Conservation (phyloP, 1,284 basidiomycete genomes). For the Baeospora myosura region DNA sequence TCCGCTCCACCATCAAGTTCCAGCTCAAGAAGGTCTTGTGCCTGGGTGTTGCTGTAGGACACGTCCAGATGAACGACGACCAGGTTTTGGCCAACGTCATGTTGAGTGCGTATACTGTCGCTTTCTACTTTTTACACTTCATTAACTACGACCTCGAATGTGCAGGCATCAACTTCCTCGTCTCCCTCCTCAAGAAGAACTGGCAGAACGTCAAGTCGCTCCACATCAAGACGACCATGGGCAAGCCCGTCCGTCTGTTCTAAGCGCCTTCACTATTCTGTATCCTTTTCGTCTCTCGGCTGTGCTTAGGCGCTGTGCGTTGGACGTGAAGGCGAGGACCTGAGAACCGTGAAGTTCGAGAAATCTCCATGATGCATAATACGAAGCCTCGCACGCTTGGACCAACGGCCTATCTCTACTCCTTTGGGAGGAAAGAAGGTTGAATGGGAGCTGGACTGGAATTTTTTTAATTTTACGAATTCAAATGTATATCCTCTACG, state of each 20-base stretch:
- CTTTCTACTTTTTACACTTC: conserved; percentile 9
- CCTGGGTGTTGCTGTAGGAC: conserved; percentile 96
- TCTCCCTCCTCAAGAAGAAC: conserved; percentile 99
- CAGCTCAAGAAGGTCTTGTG: conserved; percentile 99
- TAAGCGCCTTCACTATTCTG: conserved; percentile 38
- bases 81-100: conserved; percentile 96
- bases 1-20: conserved; percentile 99
- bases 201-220: conserved; percentile 99
- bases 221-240: conserved; percentile 99
- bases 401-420: conserved; percentile 89
- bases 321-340: conserved; percentile 13
- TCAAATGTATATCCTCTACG: neutral
- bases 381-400: conserved; percentile 88
- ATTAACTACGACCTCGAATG: conserved; percentile 1
- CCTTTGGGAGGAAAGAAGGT: conserved; percentile 52
- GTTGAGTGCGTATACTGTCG: conserved; percentile 58
- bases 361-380: conserved; percentile 81
- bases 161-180: conserved; percentile 97
- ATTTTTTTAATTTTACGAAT: neutral
- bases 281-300: conserved; percentile 6
- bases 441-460: conserved; percentile 80
- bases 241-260: conserved; percentile 93
- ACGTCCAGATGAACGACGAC: conserved; percentile 97
- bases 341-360: conserved; percentile 28
- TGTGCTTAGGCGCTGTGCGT: conserved; percentile 11